Percentiles rank a stretch among this genome's conserved stretches.
phyloP scores from a whole-genome alignment of 1,139 yeast genomes.

The Candida sp. region DNA sequence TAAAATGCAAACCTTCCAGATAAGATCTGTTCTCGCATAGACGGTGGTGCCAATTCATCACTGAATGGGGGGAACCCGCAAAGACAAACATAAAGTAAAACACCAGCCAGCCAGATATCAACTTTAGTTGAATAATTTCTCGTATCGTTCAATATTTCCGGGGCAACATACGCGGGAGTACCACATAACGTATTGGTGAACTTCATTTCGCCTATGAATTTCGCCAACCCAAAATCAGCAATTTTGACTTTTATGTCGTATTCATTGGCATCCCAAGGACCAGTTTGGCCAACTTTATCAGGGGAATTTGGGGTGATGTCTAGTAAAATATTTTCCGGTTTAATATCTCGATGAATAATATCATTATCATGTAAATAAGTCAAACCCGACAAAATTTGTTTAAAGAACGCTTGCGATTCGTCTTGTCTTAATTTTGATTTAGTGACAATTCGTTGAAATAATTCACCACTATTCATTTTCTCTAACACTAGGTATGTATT shows the following conservation, averaged over 20 bases:
- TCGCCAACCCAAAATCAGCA: constrained; percentile 81
- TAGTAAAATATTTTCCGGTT: constrained; percentile 83
- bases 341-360: constrained; percentile 84
- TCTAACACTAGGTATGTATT: constrained; percentile 71
- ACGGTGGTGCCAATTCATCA: constrained; percentile 77
- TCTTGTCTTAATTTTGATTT: constrained; percentile 58
- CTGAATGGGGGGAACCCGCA: constrained; percentile 88
- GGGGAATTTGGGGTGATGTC: constrained; percentile 54
- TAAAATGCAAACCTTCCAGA: constrained; percentile 68
- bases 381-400: constrained; percentile 61
- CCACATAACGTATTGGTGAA: constrained; percentile 80
- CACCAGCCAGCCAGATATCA: constrained; percentile 82
- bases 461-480: constrained; percentile 71
- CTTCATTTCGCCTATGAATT: constrained; percentile 72
- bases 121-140: constrained; percentile 67
- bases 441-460: constrained; percentile 65
- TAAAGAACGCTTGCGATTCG: constrained; percentile 60
- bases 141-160: constrained; percentile 56
- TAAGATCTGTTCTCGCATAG: constrained; percentile 70
- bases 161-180: constrained; percentile 83
- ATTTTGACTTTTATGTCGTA: constrained; percentile 64
- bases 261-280: constrained; percentile 70
- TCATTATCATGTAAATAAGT: constrained; percentile 65
- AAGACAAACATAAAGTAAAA: constrained; percentile 67
- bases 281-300: constrained; percentile 52